Evolutionary conservation across 2,329 filamentous ascomycete species (phyloP).

Genomic region (Verticillium dahliae): DNA sequence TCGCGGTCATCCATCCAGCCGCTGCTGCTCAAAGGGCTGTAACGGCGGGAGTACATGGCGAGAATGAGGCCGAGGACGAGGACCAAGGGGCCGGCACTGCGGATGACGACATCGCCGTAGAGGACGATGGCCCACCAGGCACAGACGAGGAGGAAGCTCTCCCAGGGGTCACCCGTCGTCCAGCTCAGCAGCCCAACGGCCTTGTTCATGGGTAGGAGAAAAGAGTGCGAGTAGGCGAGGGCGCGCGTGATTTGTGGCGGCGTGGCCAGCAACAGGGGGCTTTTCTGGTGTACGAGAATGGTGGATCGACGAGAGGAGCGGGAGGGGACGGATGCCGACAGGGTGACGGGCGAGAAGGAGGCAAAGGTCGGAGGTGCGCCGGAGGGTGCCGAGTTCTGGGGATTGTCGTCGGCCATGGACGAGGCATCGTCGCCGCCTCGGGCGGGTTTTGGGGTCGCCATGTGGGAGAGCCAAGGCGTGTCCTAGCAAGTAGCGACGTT

Average conservation of each 20-base stretch:
- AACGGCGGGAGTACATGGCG: conserved; percentile 88
- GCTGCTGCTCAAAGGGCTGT: conserved; percentile 83
- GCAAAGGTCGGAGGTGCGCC: conserved; percentile 67
- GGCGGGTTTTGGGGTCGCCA: conserved; percentile 37
- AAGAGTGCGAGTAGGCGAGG: conserved; percentile 92
- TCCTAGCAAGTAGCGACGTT: conserved; percentile 21
- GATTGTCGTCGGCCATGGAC: conserved; percentile 18
- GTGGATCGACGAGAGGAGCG: conserved; percentile 68
- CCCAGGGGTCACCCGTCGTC: conserved; percentile 91
- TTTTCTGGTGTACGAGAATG: conserved; percentile 95
- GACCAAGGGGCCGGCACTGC: conserved; percentile 76
- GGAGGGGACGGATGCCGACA: conserved; percentile 59
- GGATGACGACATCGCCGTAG: conserved; percentile 79
- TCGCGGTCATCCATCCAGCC: conserved; percentile 53
- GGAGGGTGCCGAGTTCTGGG: conserved; percentile 25
- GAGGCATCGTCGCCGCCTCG: conserved; percentile 23
- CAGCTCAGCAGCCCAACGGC: conserved; percentile 82
- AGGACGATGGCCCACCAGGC: conserved; percentile 80
- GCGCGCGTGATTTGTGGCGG: conserved; percentile 92
- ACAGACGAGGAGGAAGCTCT: conserved; percentile 85
- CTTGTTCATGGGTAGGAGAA: conserved; percentile 82
- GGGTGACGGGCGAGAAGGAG: conserved; percentile 79
- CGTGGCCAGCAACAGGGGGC: conserved; percentile 83
- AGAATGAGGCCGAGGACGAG: conserved; percentile 73
- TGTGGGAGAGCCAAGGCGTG: conserved; percentile 47